Base-by-base conservation (phyloP, 2,329 filamentous ascomycete genomes). In the Delphinella strobiligena region DNA sequence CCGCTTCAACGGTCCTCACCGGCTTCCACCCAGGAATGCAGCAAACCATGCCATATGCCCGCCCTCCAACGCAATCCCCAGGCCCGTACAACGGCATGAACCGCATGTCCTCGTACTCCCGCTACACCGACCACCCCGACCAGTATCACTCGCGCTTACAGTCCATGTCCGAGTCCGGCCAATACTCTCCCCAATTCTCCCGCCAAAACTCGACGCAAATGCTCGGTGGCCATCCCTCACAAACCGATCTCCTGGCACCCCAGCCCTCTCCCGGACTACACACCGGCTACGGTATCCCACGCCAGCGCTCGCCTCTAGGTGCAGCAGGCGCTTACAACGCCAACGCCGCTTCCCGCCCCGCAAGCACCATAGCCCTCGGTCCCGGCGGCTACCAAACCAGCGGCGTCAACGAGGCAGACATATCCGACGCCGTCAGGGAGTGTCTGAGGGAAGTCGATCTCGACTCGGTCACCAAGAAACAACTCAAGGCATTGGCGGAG, bases 401-500 rank as follows among this genome's bases (percentile, higher is more conserved):
- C 17, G 86, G 84, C 0, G 83, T 86, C 0, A 84, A 82, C 48
- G 88, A 96, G 52, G 68, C 67, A 34, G 73, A 77, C 45, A 95
- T 98, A 48, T 72, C 85, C 14, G 83, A 93, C 45, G 82, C 84
- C 1, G 89, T 96, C 46, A 82, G 86, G 53, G 68, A 72, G 37
- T 91, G 91, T 51, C 68, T 98, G 46, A 65, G 71, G 12, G 89
- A 95, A 54, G 87, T 95, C 1, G 89, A 98, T 60, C 70, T 98
- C 31, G 91, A 98, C 59, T 89, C 75, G n/a, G 85, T 96, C 35
- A 98, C 91, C 5, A 98, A 96, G 78, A 98, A 98, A 68, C 89
- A 96, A 65, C 65, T 77, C 58, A 67, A 67, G 60, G 88, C 84
- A 3, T 72, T 96, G 33, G 87, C 94, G 10, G 91, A 98, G 66